A percentile compares a stretch with the other conserved stretches of the same genome.
These are phyloP conservation scores for Umbelopsis vinacea DNA, from an alignment of 192 early-diverging fungal genomes.

Conservation along the genomic window DNA sequence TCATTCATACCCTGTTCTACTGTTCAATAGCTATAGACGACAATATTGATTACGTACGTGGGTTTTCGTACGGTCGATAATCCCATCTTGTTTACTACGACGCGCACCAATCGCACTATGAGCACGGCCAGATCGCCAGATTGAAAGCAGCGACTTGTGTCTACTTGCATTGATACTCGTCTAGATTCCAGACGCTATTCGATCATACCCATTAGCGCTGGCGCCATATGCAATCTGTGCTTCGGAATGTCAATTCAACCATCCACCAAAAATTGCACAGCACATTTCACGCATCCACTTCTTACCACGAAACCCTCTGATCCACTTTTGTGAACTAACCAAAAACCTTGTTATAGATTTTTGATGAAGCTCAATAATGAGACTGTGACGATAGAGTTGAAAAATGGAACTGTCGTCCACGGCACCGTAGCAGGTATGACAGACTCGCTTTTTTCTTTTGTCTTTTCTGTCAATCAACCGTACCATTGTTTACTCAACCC, in stretches of 20 bases:
- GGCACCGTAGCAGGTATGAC: conserved; percentile 85
- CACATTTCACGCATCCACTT: too few relatives aligned
- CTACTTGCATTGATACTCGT: too few relatives aligned
- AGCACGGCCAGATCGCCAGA: too few relatives aligned
- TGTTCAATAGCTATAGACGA: not conserved
- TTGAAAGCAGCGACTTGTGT: too few relatives aligned
- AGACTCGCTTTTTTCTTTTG: not conserved
- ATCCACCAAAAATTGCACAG: too few relatives aligned
- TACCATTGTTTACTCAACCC: not conserved
- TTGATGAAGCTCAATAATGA: conserved; percentile 98
- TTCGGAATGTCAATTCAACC: too few relatives aligned
- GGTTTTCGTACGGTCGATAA: not conserved
- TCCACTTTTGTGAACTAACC: not conserved
- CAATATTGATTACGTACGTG: not conserved
- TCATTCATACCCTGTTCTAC: not conserved
- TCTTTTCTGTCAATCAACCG: too few relatives aligned
- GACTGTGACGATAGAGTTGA: conserved; percentile 98
- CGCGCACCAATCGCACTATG: too few relatives aligned
- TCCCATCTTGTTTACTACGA: not conserved
- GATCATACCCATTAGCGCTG: too few relatives aligned
- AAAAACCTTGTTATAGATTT: conserved; percentile 65
- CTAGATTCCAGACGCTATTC: too few relatives aligned
- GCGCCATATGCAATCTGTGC: too few relatives aligned
- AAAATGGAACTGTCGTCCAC: conserved; percentile 97
- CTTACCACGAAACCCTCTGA: not conserved